A percentile compares a stretch with the other conserved stretches of the same genome.
Evolutionary conservation across 441 rosid species (phyloP).

Genomic region (Populus tomentosa): DNA sequence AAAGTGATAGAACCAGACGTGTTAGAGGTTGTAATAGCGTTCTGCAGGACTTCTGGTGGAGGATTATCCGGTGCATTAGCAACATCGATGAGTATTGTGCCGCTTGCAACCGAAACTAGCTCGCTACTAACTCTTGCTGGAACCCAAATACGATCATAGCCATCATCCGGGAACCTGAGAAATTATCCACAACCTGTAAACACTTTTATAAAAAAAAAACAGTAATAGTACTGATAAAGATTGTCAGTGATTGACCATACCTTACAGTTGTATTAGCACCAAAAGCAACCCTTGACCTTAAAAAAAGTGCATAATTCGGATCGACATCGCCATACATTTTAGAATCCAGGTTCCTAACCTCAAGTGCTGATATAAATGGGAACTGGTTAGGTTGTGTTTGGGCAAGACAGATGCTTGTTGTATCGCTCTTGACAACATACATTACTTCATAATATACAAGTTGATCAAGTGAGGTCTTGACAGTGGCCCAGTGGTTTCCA

Average conservation of each 20-base stretch:
- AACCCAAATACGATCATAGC: conserved; percentile 42
- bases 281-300: conserved; percentile 28
- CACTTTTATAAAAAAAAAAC: too few relatives aligned
- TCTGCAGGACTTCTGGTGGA: conserved; percentile 28
- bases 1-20: conserved; percentile 1
- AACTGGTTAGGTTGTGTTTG: conserved; percentile 33
- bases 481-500: conserved; percentile 46
- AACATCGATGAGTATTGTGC: conserved; percentile 15
- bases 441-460: conserved; percentile 30
- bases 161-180: conserved; percentile 31
- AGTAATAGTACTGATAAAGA: not conserved
- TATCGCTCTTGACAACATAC: conserved; percentile 23
- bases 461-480: conserved; percentile 30
- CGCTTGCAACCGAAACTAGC: conserved; percentile 8
- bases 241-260: conserved; percentile 8
- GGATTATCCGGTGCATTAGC: conserved; percentile 28
- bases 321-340: conserved; percentile 38
- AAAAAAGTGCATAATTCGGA: conserved; percentile 27
- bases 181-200: not conserved
- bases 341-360: conserved; percentile 31
- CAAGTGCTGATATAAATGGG: conserved; percentile 52
- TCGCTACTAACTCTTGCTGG: conserved; percentile 7
- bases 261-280: conserved; percentile 31
- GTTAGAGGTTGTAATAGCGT: conserved; percentile 23
- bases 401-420: conserved; percentile 38